Evolutionary conservation across 495 filamentous ascomycete species (phyloP).

Genomic region (Neurospora sp.): DNA sequence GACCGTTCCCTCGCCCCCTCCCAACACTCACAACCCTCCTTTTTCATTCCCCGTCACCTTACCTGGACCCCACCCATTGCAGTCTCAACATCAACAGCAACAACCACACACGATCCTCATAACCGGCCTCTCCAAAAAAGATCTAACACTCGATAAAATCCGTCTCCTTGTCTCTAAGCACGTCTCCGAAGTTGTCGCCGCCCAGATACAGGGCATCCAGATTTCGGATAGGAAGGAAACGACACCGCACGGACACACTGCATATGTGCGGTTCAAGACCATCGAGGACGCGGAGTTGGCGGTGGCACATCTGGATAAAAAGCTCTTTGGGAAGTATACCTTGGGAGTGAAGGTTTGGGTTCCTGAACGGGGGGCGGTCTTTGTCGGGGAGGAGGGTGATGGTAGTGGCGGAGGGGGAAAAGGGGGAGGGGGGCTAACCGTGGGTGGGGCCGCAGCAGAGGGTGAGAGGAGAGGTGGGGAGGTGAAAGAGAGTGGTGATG

Average conservation of each 20-base stretch:
- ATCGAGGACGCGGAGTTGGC: neutral
- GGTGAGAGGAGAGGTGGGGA: neutral
- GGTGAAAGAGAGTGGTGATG: neutral
- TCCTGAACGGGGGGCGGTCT: neutral
- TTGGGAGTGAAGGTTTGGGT: neutral
- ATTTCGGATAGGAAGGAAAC: neutral
- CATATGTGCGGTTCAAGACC: constrained; percentile 5
- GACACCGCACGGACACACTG: neutral
- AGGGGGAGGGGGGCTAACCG: neutral
- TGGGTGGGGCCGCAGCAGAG: neutral
- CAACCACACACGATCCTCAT: neutral
- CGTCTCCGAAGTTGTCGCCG: neutral
- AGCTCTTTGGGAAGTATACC: neutral
- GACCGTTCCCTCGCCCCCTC: neutral
- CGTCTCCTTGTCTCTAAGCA: neutral
- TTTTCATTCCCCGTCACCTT: neutral
- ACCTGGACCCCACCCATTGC: neutral
- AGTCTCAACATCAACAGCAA: neutral
- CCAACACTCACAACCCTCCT: neutral
- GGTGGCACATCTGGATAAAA: neutral
- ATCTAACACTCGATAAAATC: neutral
- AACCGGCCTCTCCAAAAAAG: neutral
- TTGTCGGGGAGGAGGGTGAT: neutral
- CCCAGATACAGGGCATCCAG: neutral
- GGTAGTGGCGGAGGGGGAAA: neutral